phyloP scores from a whole-genome alignment of 2,329 filamentous ascomycete species.

The Aspergillus costaricaensis region DNA sequence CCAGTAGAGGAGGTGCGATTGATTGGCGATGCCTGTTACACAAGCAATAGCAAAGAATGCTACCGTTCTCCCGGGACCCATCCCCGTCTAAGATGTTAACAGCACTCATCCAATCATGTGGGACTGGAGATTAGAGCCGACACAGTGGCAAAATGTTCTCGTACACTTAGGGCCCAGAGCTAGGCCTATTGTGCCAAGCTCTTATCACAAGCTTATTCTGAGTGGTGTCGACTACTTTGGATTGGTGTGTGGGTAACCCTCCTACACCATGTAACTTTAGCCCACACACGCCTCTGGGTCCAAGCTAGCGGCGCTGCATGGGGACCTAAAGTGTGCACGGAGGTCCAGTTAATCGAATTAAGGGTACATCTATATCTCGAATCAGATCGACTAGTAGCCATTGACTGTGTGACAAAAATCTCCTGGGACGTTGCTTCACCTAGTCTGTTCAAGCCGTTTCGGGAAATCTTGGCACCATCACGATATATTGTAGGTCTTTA shows the following conservation, averaged over 20 bases:
- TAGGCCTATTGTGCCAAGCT: background rate
- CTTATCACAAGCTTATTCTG: background rate
- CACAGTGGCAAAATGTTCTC: background rate
- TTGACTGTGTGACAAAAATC: background rate
- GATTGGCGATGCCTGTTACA: background rate
- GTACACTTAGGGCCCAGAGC: background rate
- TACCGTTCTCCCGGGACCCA: background rate
- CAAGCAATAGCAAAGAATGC: background rate
- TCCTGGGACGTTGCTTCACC: background rate
- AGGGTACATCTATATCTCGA: background rate
- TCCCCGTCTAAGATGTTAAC: background rate
- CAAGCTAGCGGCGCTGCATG: too few relatives aligned
- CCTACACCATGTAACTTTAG: background rate
- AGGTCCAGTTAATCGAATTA: background rate
- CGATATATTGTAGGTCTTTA: too few relatives aligned
- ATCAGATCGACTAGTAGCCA: background rate
- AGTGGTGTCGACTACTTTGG: background rate
- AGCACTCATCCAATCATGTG: background rate
- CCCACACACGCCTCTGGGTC: background rate
- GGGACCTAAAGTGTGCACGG: background rate
- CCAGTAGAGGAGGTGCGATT: background rate
- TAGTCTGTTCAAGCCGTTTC: background rate
- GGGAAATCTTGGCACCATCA: background rate
- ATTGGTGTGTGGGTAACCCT: background rate
- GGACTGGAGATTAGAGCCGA: background rate